Evolutionary conservation across 768 basidiomycete species (phyloP).

Genomic region (Russula brevipes): DNA sequence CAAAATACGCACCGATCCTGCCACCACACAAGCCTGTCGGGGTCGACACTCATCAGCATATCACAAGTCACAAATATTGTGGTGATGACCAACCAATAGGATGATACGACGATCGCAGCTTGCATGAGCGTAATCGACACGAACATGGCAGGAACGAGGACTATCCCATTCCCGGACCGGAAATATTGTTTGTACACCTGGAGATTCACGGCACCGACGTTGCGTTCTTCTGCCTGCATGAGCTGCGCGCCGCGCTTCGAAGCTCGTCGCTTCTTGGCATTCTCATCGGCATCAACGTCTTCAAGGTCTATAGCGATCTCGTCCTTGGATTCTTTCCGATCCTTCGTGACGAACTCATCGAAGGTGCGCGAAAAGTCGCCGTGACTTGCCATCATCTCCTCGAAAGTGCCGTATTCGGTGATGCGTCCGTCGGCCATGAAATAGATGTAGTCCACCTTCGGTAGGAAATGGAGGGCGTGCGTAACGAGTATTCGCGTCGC

Average conservation of each 20-base stretch:
- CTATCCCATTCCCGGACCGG: conserved; percentile 58
- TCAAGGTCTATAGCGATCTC: conserved; percentile 39
- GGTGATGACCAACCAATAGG: conserved; percentile 56
- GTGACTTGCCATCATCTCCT: conserved; percentile 56
- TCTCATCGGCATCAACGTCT: conserved; percentile 32
- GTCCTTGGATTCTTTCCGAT: conserved; percentile 44
- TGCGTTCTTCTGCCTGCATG: conserved; percentile 84
- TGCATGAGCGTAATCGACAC: conserved; percentile 62
- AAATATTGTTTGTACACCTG: conserved; percentile 58
- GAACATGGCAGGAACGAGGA: conserved; percentile 63
- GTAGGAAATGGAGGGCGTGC: conserved; percentile 86
- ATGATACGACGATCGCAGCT: conserved; percentile 61
- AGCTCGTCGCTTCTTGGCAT: conserved; percentile 35
- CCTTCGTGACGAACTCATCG: conserved; percentile 60
- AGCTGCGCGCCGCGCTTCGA: conserved; percentile 45
- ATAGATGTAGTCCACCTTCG: conserved; percentile 81
- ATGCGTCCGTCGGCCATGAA: conserved; percentile 73
- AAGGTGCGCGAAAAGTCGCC: conserved; percentile 50
- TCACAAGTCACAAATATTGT: conserved; percentile 6
- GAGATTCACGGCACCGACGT: conserved; percentile 61
- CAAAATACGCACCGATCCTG: conserved; percentile 48
- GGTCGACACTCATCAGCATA: conserved; percentile 1
- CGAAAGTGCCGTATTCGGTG: conserved; percentile 74
- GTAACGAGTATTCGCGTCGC: conserved; percentile 90
- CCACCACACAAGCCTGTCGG: conserved; percentile 75